Evolutionary conservation across 352 stramenopile species (phyloP).

Genomic region (Pythium scleroteichum): DNA sequence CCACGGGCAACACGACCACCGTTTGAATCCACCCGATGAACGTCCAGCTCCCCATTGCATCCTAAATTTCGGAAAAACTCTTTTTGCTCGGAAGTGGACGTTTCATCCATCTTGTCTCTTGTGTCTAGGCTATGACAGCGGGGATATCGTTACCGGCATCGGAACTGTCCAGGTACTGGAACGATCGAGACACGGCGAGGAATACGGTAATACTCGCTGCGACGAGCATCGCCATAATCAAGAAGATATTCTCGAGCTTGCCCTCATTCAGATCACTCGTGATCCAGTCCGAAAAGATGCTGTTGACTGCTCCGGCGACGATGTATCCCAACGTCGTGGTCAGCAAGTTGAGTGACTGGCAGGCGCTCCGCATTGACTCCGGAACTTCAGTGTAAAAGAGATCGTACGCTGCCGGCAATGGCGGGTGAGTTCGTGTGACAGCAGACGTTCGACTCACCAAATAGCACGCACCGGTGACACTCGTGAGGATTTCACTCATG

Average conservation of each 20-base stretch:
- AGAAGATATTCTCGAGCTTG: constrained; percentile 89
- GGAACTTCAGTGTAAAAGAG: constrained; percentile 93
- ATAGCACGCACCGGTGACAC: constrained; percentile 80
- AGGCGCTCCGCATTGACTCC: constrained; percentile 87
- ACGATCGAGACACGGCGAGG: constrained; percentile 64
- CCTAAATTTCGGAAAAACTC: background rate
- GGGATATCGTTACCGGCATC: too few relatives aligned
- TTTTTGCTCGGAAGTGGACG: too few relatives aligned
- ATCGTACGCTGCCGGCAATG: constrained; percentile 58
- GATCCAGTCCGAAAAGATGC: constrained; percentile 89
- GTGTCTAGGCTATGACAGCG: too few relatives aligned
- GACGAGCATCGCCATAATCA: constrained; percentile 66
- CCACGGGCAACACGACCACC: constrained; percentile 21
- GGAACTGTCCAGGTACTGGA: constrained; percentile 51
- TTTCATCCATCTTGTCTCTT: background rate
- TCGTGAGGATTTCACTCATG: constrained; percentile 86
- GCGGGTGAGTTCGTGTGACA: too few relatives aligned
- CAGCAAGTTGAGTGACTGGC: constrained; percentile 87
- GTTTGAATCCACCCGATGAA: too few relatives aligned
- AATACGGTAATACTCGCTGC: constrained; percentile 62
- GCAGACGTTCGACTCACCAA: background rate
- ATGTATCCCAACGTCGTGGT: constrained; percentile 89
- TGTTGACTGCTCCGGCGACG: constrained; percentile 75
- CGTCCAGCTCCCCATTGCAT: too few relatives aligned
- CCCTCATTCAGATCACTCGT: constrained; percentile 90